phyloP scores from a whole-genome alignment of 192 early-diverging fungal species.

The Entomortierella beljakovae region DNA sequence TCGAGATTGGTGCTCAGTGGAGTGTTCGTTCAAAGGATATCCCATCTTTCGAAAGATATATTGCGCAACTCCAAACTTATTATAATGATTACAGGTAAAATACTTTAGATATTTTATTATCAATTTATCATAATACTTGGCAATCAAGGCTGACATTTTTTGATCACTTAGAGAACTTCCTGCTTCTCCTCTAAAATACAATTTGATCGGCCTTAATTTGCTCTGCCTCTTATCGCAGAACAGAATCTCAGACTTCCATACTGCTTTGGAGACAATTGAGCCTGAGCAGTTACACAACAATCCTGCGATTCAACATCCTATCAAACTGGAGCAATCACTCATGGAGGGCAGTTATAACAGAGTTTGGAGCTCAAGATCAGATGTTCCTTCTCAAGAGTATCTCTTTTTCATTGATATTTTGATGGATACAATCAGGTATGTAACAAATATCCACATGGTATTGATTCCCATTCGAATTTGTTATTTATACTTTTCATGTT shows the following conservation, averaged over 20 bases:
- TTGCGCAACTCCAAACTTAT: conserved; percentile 91
- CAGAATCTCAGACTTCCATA: conserved; percentile 98
- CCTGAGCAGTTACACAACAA: conserved; percentile 83
- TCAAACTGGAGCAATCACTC: conserved; percentile 94
- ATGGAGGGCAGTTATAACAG: conserved; percentile 99
- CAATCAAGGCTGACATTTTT: conserved; percentile 62
- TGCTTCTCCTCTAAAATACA: conserved; percentile 86
- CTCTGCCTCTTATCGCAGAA: conserved; percentile 94
- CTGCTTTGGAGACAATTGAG: conserved; percentile 93
- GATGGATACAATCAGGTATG: conserved; percentile 89
- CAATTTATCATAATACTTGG: neutral
- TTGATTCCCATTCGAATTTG: neutral
- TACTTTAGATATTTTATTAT: neutral
- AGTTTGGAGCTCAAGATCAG: conserved; percentile 91
- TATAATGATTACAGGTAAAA: conserved; percentile 84
- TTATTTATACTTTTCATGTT: neutral
- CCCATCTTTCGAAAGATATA: conserved; percentile 94
- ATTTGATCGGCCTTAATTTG: conserved; percentile 92
- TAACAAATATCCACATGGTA: neutral
- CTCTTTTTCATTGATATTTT: conserved; percentile 95
- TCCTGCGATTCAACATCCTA: conserved; percentile 89
- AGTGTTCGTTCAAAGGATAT: conserved; percentile 90
- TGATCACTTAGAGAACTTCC: conserved; percentile 58
- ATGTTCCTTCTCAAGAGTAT: conserved; percentile 94
- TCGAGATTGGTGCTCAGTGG: conserved; percentile 92